These are phyloP conservation scores for Nemania serpens DNA, from an alignment of 2,329 filamentous ascomycete genomes.

Conservation along the genomic window DNA sequence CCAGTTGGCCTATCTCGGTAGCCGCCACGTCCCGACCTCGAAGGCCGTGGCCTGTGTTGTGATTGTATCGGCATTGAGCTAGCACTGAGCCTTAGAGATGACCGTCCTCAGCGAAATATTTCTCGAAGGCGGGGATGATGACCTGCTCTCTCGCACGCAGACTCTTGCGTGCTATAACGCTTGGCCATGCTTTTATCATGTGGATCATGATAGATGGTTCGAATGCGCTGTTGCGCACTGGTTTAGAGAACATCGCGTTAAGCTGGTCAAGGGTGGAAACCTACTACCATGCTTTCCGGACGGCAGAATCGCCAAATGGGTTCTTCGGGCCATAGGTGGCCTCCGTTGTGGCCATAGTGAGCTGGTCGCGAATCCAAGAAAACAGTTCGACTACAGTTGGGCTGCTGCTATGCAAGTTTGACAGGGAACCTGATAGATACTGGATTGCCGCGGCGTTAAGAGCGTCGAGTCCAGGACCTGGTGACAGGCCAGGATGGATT, in stretches of 20 bases:
- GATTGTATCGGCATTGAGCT: constrained; percentile 12
- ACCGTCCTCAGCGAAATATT: constrained; percentile 13
- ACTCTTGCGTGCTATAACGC: constrained; percentile 14
- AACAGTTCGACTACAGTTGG: background rate
- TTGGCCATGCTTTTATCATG: constrained; percentile 16
- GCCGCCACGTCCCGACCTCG: constrained; percentile 5
- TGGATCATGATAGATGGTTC: constrained; percentile 26
- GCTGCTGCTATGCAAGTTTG: background rate
- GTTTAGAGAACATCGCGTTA: background rate
- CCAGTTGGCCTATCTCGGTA: constrained; percentile 6
- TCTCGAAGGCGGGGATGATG: constrained; percentile 7
- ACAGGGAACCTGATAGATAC: constrained; percentile 20
- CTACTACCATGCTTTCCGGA: constrained; percentile 28
- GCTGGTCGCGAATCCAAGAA: constrained; percentile 1
- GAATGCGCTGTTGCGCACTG: constrained; percentile 16
- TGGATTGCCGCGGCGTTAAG: constrained; percentile 21
- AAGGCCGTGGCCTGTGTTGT: constrained; percentile 4
- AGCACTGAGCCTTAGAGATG: constrained; percentile 12
- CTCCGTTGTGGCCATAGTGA: constrained; percentile 26
- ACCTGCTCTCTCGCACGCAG: constrained; percentile 13
- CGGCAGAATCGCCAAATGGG: constrained; percentile 21
- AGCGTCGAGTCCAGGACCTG: constrained; percentile 28
- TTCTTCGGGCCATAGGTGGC: constrained; percentile 26
- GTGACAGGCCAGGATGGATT: constrained; percentile 20
- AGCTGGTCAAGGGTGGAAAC: background rate